A percentile compares a stretch with the other conserved stretches of the same genome.
Conservation (phyloP, 2,329 filamentous ascomycete genomes). For the Fusarium palustre region DNA sequence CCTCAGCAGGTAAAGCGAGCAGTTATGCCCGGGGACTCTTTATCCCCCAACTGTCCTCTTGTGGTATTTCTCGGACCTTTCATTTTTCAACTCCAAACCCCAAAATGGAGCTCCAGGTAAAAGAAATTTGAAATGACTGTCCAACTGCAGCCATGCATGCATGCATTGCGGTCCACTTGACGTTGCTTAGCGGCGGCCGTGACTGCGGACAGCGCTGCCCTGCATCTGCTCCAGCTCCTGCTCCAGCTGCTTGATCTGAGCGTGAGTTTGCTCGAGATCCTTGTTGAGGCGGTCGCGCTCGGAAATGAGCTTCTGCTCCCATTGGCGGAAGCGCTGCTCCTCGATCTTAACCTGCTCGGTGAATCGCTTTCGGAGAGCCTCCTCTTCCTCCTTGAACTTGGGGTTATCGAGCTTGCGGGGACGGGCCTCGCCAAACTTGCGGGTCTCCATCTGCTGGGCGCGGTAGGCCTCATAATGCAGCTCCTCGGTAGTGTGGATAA, state of each 20-base stretch:
- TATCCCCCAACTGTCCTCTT: slow-evolving; percentile 36
- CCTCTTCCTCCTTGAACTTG: slow-evolving; percentile 99
- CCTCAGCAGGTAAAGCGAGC: slow-evolving; percentile 39
- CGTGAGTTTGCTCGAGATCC: slow-evolving; percentile 97
- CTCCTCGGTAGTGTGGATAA: slow-evolving; percentile 99
- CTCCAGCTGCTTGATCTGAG: slow-evolving; percentile 92
- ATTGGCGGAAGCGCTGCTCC: slow-evolving; percentile 98
- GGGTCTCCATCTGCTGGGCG: slow-evolving; percentile 99
- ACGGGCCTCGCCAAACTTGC: slow-evolving; percentile 98
- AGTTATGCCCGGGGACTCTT: slow-evolving; percentile 50
- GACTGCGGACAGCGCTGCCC: slow-evolving; percentile 87
- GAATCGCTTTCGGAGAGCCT: slow-evolving; percentile 97
- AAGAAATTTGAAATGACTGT: slow-evolving; percentile 47
- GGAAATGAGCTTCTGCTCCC: slow-evolving; percentile 99
- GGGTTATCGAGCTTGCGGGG: slow-evolving; percentile 99
- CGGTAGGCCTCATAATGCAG: slow-evolving; percentile 99
- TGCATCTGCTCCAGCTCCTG: slow-evolving; percentile 94
- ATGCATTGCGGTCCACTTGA: slow-evolving; percentile 23
- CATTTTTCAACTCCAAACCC: slow-evolving; percentile 53
- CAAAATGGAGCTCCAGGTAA: slow-evolving; percentile 48
- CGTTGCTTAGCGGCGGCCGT: slow-evolving; percentile 83
- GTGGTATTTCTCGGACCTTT: slow-evolving; percentile 50
- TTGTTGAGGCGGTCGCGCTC: slow-evolving; percentile 99
- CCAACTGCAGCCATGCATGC: slow-evolving; percentile 47
- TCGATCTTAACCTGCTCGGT: slow-evolving; percentile 99